phyloP scores from a whole-genome alignment of 352 stramenopile genomes.

The Peronospora farinosa region DNA sequence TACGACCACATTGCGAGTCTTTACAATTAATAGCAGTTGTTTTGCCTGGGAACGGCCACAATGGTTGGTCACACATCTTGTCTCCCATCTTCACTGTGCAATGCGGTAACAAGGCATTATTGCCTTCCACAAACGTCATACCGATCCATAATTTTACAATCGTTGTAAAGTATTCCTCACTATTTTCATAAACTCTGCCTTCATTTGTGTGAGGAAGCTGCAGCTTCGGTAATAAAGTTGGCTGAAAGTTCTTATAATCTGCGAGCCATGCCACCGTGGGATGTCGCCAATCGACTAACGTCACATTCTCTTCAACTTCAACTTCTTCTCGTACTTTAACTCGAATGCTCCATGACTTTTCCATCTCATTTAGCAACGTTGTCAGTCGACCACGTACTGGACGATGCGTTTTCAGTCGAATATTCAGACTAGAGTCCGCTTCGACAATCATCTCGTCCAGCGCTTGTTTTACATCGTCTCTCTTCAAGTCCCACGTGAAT shows the following conservation, averaged over 20 bases:
- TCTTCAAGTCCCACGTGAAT: conserved; percentile 61
- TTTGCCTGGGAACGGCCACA: conserved; percentile 50
- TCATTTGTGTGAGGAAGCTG: conserved; percentile 35
- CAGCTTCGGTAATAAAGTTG: conserved; percentile 60
- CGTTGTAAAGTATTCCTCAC: conserved; percentile 72
- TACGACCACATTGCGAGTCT: conserved; percentile 39
- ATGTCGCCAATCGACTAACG: conserved; percentile 42
- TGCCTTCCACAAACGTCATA: conserved; percentile 85
- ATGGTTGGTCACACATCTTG: conserved; percentile 57
- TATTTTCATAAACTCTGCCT: conserved; percentile 60
- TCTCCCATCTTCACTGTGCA: conserved; percentile 50
- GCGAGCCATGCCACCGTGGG: conserved; percentile 68
- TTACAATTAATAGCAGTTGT: conserved; percentile 32
- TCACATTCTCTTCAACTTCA: neutral
- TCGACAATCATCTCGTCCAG: conserved; percentile 55
- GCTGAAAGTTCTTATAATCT: conserved; percentile 67
- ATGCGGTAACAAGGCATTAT: conserved; percentile 72
- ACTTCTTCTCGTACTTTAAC: conserved; percentile 13
- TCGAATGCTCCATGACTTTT: conserved; percentile 69
- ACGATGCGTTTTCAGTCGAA: conserved; percentile 45
- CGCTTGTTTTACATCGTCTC: conserved; percentile 45
- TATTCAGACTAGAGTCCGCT: conserved; percentile 37
- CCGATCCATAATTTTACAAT: conserved; percentile 74
- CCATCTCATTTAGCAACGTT: conserved; percentile 50
- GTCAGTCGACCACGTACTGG: conserved; percentile 36